Percentiles rank a stretch among this genome's conserved stretches.
Evolutionary conservation across 345 rosid species (phyloP).

Genomic region (Psidium friedrichsthalianum): DNA sequence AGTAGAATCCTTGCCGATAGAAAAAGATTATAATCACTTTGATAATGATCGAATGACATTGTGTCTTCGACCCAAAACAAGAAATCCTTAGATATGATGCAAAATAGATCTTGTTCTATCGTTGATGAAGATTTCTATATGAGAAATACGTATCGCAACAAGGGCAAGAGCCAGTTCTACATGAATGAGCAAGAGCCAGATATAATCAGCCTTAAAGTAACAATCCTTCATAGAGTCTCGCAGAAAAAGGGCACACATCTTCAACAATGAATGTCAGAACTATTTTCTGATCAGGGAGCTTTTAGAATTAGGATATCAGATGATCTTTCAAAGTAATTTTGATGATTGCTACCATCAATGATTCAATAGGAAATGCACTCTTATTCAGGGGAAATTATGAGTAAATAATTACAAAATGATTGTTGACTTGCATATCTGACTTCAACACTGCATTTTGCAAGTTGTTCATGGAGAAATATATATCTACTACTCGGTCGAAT

Average conservation of each 20-base stretch:
- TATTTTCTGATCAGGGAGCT: neutral
- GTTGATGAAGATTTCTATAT: too few species aligned
- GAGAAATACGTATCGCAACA: too few species aligned
- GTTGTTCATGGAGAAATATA: neutral
- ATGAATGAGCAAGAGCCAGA: neutral
- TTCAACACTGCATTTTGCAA: neutral
- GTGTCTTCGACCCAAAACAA: too few species aligned
- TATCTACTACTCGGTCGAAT: neutral
- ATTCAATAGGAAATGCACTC: neutral
- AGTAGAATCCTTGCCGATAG: too few species aligned
- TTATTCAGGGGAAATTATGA: neutral
- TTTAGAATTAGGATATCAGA: neutral
- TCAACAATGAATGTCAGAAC: neutral
- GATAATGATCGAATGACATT: too few species aligned
- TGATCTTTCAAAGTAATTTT: neutral
- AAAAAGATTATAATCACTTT: too few species aligned
- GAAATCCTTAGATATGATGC: too few species aligned
- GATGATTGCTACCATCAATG: neutral
- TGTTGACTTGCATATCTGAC: neutral
- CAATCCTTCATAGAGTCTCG: neutral
- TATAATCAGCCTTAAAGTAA: neutral
- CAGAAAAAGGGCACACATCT: neutral
- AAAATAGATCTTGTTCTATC: too few species aligned
- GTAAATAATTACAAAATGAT: neutral
- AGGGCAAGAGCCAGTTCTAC: neutral